These are phyloP conservation scores for Penicillium expansum DNA, from an alignment of 2,329 filamentous ascomycete species.

Conservation along the genomic window DNA sequence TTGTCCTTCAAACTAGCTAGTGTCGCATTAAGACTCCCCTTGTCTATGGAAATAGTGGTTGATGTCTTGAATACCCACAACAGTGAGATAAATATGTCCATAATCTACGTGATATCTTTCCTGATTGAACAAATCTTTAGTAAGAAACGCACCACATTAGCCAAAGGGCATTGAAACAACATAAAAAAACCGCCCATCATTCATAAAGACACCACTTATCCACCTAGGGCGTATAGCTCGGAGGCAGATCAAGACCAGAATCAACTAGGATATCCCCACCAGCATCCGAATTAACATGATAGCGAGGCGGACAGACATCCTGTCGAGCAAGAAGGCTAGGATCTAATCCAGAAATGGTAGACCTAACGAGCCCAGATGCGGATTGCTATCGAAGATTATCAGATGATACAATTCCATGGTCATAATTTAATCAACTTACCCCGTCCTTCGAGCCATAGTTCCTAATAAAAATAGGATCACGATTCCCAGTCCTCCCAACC, in stretches of 20 bases:
- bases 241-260: neutral
- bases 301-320: neutral
- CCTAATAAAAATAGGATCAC: conserved; percentile 15
- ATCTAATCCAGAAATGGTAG: neutral
- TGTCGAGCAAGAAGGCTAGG: neutral
- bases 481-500: conserved; percentile 18
- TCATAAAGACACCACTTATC: neutral
- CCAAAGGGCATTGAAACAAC: neutral
- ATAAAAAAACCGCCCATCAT: neutral
- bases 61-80: neutral
- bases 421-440: neutral
- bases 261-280: neutral
- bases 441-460: neutral
- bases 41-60: neutral
- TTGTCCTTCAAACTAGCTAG: neutral
- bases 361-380: neutral
- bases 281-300: neutral
- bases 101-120: neutral
- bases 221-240: neutral
- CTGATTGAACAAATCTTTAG: too few species aligned
- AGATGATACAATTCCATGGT: neutral
- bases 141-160: neutral
- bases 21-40: neutral
- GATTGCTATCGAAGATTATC: neutral
- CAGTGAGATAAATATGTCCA: neutral